Evolutionary conservation across 2,329 filamentous ascomycete species (phyloP), one percentile per base, ranked within the genome.

Genomic region (Hortaea werneckii): DNA sequence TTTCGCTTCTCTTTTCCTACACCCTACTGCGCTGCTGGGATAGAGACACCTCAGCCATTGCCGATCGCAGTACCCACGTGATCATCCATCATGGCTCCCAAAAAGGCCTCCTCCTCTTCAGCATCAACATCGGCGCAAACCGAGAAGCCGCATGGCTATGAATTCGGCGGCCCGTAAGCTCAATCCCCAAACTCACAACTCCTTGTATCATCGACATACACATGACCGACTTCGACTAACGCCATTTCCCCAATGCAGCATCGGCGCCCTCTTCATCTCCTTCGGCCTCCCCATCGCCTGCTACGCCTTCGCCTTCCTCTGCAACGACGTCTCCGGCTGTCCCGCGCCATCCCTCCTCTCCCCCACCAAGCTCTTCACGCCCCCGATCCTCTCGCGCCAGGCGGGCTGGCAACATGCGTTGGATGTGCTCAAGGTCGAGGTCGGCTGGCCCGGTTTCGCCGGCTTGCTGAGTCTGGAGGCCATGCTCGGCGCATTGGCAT

Each of bases 261-360:
- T 39, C 37, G 89, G 88, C 46, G 87, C 85, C 32, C 78, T 83
- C 50, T 76, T 70, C 50, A 86, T 96, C 59, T 85, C 85, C 6
- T 83, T 94, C 58, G 82, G 82, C 46, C 79, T 95, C 1, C 90
- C 90, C 0, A 50, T 88, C 37, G 75, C 89, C 53, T 78, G 87
- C 56, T 94, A 92, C 68, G 63, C 81, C 57, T 83, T 90, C 61
- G 76, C 82, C 40, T 94, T 95, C 62, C 73, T 83, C 58, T 95
- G 90, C 76, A 96, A 95, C 69, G 89, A 96, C 65, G 73, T 94
- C 52, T 83, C 87, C 6, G 90, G 92, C 48, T 96, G 92, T 62
- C 92, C 90, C 40, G 82, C 86, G 2, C 87, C 89, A 3, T 87
- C 85, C 4, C 74, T 90, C 6, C 75, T 94, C 34, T 74, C 76